Base-by-base conservation (phyloP, 2,329 filamentous ascomycete genomes). In the Trichoderma sp. region DNA sequence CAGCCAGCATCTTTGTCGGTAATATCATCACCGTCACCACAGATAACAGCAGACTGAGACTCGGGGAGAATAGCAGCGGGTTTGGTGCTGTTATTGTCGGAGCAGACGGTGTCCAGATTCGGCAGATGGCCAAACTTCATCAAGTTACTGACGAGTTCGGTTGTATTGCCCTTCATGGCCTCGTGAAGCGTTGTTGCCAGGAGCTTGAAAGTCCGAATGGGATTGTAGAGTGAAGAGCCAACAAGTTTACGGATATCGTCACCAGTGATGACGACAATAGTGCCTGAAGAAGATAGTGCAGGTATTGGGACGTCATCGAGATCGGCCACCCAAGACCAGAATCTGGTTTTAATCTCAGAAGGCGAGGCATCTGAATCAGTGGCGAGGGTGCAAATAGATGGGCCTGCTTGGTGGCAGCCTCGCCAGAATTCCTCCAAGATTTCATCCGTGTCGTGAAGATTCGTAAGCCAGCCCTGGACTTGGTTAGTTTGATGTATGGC, bases 391-490 rank as follows among this genome's bases (percentile, higher is more conserved):
- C 65, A 68, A 15, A 23, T 43, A 17, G 47, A 39, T 68, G 65
- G 65, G 15, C 65, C 65, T 13, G 65, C 65, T 68, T 68, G 28
- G 55, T 39, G 13, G 17, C 47, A 68, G 28, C 50, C 65, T n/a
- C 32, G 30, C 47, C 47, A 68, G 43, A 68, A 58, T 36, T 28
- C 30, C n/a, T 68, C 28, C 9, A 68, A 43, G 12, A 57, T 36
- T 32, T 36, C 50, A 57, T 68, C 65, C 11, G 28, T 58, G 65
- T 68, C 65, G 12, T 32, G 30, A 15, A 58, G 53, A 28, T 43
- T 59, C n/a, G 47, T 68, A 23, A 58, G 47, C 65, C 65, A 68
- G 47, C 65, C 65, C 65, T 68, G 39, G 64, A 50, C 12, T 58
- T 65, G 3, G 30, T 58, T 15, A 65, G 23, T 28, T 63, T 17